A percentile compares a stretch with the other conserved stretches of the same genome.
Evolutionary conservation across 768 basidiomycete species (phyloP).

Genomic region (Psilocybe cyanescens): DNA sequence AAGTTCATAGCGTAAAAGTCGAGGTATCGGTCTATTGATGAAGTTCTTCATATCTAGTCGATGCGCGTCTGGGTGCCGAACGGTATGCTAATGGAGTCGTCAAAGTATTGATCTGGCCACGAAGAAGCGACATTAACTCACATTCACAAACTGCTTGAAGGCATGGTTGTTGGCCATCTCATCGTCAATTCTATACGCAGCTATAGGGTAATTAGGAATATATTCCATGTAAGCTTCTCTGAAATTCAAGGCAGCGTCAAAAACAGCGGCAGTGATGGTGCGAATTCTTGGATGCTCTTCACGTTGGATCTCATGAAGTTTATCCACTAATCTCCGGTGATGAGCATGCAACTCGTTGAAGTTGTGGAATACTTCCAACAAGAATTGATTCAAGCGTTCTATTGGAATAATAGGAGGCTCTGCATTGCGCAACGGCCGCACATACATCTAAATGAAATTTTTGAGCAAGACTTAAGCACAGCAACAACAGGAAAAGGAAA

Average conservation of each 20-base stretch:
- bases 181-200: constrained; percentile 84
- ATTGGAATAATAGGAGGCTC: constrained; percentile 81
- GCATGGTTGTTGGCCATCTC: constrained; percentile 80
- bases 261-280: constrained; percentile 83
- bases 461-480: neutral
- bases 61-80: constrained; percentile 76
- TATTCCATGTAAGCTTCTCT: constrained; percentile 93
- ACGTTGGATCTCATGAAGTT: constrained; percentile 83
- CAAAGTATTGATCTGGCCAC: neutral
- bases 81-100: constrained; percentile 34
- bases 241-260: constrained; percentile 91
- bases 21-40: constrained; percentile 88
- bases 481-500: neutral
- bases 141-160: constrained; percentile 84
- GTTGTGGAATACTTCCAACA: constrained; percentile 90
- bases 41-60: constrained; percentile 91
- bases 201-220: constrained; percentile 90
- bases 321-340: constrained; percentile 77
- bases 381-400: constrained; percentile 74
- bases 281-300: constrained; percentile 85
- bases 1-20: constrained; percentile 85
- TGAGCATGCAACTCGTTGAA: constrained; percentile 75
- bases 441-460: constrained; percentile 67
- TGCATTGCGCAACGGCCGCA: constrained; percentile 72
- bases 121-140: constrained; percentile 35